Base-by-base conservation (phyloP, 495 filamentous ascomycete genomes). In the Daldinia childiae region DNA sequence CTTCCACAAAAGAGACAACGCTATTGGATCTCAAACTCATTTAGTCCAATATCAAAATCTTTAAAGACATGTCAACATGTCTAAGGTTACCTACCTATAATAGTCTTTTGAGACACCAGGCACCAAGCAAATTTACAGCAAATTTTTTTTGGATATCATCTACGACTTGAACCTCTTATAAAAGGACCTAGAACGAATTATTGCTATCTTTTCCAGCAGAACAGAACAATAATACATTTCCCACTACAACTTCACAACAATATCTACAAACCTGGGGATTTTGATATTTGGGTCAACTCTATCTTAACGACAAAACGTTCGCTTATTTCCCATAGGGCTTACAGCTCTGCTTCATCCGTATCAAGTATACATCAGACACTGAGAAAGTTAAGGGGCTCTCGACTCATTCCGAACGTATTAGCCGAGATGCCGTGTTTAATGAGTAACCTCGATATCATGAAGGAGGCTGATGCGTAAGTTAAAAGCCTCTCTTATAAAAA, bases 401-500 rank as follows among this genome's bases (percentile, higher is more conserved):
- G 9, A 15, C 32, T 24, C 34, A 12, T 2, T 60, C 38, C 21
- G 24, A 45, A 38, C 15, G 36, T 41, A 34, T 3, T 36, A 1
- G 7, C 11, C 32, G 45, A 65, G 4, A 69, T 68, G 64, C 19
- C 65, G 21, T 41, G 62, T 6, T 50, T 54, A 11, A 66, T 72
- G 61, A 66, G 69, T 43, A 79, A 71, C 21, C 54, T 82, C 17
- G 82, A 82, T 38, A 59, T 84, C 41, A 69, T 81, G 45, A 76
- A 76, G 48, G 87, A 89, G 76, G 89, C 85, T 70, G 91, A 93
- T 82, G 85, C 80, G 90, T 92, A 78, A 77, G 80, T 81, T 38
- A 6, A 5, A 5, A 11, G 24, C 38, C 45, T 30, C 41, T 17
- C 48, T 48, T n/a, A 19, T 34, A 45, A 3, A 19, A 57, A 6